Base-by-base conservation (phyloP, 345 rosid species). In the Hevea brasiliensis region DNA sequence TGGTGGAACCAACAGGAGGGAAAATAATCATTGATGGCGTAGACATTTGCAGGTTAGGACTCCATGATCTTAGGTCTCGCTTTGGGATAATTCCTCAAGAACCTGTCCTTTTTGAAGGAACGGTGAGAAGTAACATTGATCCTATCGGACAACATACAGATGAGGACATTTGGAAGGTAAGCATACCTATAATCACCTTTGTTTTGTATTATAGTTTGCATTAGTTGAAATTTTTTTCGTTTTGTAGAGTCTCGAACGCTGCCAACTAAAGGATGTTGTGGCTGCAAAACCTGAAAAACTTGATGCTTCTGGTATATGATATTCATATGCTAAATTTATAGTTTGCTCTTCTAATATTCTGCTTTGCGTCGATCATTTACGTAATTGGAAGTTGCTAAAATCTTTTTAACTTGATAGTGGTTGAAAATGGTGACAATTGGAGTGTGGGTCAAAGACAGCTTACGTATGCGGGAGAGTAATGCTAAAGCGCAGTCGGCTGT, bases 391-490 rank as follows among this genome's bases (percentile, higher is more conserved):
- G 37, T 48, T 35, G 50, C 15, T 45, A 32, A 53, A 29, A 12
- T 42, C 8, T n/a, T 40, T 45, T 7, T 9, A 29, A 53, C 15
- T 57, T 65, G 54, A n/a, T 67, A 94, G 99, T 94, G 86, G 91
- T 74, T n/a, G 99, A 94, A 68, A 88, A 76, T 73, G 98, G 99
- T 1, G 99, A 94, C 56, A 94, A 94, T 75, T 94, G 98, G 99
- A 94, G 99, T 56, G 95, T 94, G 77, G 99, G 99, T 57, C 99
- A 92, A 74, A 90, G 98, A 73, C 99, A 94, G 73, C 97, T 94
- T 70, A 0, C 92, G 99, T 76, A 73, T 94, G 68, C n/a, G 99
- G 94, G 8, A 87, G 99, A 70, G 97, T 94, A 2, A 86, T 92
- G 97, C 84, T 94, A 61, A 94, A 92, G 81, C 92, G 78, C 48